Base-by-base conservation (phyloP, 352 stramenopile genomes). In the Lagenidium sp. region DNA sequence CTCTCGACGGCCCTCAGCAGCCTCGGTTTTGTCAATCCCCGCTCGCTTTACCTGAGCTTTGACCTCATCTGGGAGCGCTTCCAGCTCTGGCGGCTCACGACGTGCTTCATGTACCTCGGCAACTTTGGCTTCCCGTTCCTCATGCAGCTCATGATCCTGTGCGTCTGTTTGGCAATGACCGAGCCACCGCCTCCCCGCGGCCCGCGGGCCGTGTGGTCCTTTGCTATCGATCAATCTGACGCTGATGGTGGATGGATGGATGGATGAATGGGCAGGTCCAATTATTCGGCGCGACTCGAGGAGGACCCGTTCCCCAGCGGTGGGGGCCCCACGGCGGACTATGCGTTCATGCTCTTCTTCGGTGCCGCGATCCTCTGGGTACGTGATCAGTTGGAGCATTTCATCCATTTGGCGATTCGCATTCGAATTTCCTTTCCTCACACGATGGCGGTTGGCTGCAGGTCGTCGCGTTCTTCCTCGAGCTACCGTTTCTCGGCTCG, bases 81-180 rank as follows among this genome's bases (percentile, higher is more conserved):
- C 60, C 78, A 94, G 56, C 62, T 95, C 46, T 95, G 84, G 84
- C 79, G 84, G 21, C 62, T 95, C 53, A 68, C 81, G 48, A 93
- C 84, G 41, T 78, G 70, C 62, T 95, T 94, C 60, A 87, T 94
- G 58, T 95, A 68, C 60, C 73, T 95, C 20, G 84, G 84, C 25
- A 73, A 72, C 54, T 94, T 94, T 41, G 81, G 75, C 53, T 94
- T 95, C 48, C 68, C 76, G 26, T 94, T 95, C 55, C 76, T 95
- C 59, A 92, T 95, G 71, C 75, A 91, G 46, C 73, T 95, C 44
- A 91, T 94, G 69, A 85, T 95, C 47, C 52, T 95, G 82, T 94
- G 58, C 44, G 72, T 62, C 8, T 19, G 6, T 31, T 23, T 39
- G 6, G 15, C 36, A 18, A 22, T 10, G 13, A 41, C 28, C 15